Percentiles rank a stretch among this genome's conserved stretches.
These are phyloP conservation scores for Rubroboletus satanas DNA, from an alignment of 768 basidiomycete genomes.

Conservation along the genomic window DNA sequence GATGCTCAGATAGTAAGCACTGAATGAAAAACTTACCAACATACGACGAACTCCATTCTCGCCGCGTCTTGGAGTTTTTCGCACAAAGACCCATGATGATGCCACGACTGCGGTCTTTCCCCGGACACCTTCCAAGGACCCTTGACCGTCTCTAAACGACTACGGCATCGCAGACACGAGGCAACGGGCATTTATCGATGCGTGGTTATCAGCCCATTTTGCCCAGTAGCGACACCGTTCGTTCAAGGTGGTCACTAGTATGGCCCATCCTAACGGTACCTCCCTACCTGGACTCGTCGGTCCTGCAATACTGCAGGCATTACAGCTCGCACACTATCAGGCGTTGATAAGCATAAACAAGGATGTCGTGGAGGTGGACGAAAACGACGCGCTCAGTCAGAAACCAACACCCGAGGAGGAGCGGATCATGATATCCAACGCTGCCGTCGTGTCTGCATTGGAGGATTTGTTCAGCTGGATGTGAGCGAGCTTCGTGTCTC, in stretches of 20 bases:
- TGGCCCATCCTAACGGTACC: background rate
- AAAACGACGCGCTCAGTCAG: slow-evolving; percentile 12
- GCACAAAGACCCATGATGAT: no score
- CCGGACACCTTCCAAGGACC: background rate
- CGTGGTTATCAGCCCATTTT: background rate
- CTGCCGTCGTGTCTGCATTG: slow-evolving; percentile 8
- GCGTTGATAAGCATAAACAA: background rate
- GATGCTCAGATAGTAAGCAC: no score
- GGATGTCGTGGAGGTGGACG: background rate
- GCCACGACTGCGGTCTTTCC: no score
- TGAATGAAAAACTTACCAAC: no score
- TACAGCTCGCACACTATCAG: slow-evolving; percentile 12
- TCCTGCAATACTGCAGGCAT: slow-evolving; percentile 6
- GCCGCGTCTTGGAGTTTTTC: no score
- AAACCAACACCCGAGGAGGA: slow-evolving; percentile 16
- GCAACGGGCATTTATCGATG: background rate
- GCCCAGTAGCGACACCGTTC: background rate
- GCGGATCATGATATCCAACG: slow-evolving; percentile 6
- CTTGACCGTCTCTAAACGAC: background rate
- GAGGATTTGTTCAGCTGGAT: slow-evolving; percentile 19
- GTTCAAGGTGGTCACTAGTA: background rate
- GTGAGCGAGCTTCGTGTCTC: background rate
- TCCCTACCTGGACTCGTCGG: slow-evolving; percentile 5
- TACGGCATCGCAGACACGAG: background rate
- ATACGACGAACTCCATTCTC: background rate